Conservation (phyloP, 2,329 filamentous ascomycete genomes). For the Trichoderma sp. region DNA sequence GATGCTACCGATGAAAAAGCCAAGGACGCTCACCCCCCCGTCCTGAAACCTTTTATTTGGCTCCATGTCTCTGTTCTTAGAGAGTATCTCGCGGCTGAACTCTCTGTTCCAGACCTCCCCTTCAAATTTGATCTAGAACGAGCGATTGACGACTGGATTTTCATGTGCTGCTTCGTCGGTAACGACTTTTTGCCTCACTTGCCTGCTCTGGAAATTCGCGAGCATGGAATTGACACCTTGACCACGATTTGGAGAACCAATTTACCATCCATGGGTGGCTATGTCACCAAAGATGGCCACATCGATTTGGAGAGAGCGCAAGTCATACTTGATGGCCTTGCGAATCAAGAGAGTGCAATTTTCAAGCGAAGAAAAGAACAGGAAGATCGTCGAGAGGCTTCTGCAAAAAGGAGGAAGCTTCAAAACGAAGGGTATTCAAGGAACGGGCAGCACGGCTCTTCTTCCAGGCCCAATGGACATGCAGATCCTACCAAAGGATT, state of each 20-base stretch:
- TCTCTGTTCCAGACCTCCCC: conserved; percentile 75
- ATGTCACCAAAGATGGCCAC: conserved; percentile 90
- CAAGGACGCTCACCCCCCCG: conserved; percentile 64
- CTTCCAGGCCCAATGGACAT: conserved; percentile 31
- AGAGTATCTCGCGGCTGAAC: conserved; percentile 89
- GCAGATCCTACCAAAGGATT: conserved; percentile 34
- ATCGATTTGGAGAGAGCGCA: conserved; percentile 86
- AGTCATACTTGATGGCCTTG: conserved; percentile 80
- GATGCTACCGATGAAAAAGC: conserved; percentile 78
- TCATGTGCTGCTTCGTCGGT: conserved; percentile 98
- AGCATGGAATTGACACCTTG: conserved; percentile 94
- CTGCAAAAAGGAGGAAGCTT: conserved; percentile 72
- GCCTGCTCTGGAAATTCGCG: conserved; percentile 93
- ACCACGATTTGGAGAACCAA: conserved; percentile 98
- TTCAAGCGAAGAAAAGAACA: conserved; percentile 83
- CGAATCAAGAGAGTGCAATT: conserved; percentile 89
- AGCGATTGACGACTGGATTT: conserved; percentile 96
- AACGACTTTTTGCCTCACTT: conserved; percentile 98
- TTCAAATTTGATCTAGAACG: conserved; percentile 93
- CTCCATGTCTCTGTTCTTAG: conserved; percentile 87
- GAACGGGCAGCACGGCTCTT: neutral
- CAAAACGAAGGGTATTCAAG: conserved; percentile 52
- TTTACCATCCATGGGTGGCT: conserved; percentile 85
- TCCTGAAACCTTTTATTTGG: conserved; percentile 93
- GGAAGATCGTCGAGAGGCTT: conserved; percentile 79